A percentile compares a stretch with the other conserved stretches of the same genome.
Conservation (phyloP, 2,329 filamentous ascomycete species). For the Phialocephala subalpina region DNA sequence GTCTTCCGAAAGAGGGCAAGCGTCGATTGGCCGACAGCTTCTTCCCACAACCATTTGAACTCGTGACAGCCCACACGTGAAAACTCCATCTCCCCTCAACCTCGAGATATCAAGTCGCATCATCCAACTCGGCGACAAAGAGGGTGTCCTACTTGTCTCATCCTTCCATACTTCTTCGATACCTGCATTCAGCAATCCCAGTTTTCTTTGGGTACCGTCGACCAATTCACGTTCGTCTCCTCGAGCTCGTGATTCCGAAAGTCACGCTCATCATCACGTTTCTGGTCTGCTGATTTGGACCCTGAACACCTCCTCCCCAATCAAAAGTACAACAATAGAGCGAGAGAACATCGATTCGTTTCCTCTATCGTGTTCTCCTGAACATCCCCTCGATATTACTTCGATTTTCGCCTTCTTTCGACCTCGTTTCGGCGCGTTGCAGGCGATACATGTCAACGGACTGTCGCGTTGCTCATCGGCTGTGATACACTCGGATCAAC, state of each 20-base stretch:
- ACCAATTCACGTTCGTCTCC: constrained; percentile 22
- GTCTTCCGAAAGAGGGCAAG: background rate
- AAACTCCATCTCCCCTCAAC: constrained; percentile 17
- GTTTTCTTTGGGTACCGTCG: constrained; percentile 17
- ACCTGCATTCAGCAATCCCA: constrained; percentile 12
- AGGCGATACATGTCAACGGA: constrained; percentile 23
- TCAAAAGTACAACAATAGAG: constrained; percentile 18
- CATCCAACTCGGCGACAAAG: constrained; percentile 8
- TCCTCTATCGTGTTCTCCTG: constrained; percentile 14
- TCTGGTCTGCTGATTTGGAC: constrained; percentile 34
- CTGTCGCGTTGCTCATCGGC: constrained; percentile 31
- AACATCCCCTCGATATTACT: constrained; percentile 16
- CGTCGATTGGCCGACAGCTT: background rate
- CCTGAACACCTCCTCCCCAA: constrained; percentile 12
- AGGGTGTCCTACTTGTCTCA: constrained; percentile 33
- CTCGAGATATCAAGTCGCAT: constrained; percentile 22
- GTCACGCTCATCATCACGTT: constrained; percentile 31
- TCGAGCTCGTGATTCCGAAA: constrained; percentile 37
- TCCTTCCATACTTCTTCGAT: constrained; percentile 11
- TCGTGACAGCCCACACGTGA: constrained; percentile 20
- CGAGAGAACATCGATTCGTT: constrained; percentile 19
- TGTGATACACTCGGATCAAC: constrained; percentile 26
- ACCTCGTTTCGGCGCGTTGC: constrained; percentile 27
- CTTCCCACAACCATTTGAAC: constrained; percentile 14
- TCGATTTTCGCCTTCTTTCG: constrained; percentile 11